These are phyloP conservation scores for Botryosphaeria agaves DNA, from an alignment of 2,329 filamentous ascomycete genomes.

Conservation along the genomic window DNA sequence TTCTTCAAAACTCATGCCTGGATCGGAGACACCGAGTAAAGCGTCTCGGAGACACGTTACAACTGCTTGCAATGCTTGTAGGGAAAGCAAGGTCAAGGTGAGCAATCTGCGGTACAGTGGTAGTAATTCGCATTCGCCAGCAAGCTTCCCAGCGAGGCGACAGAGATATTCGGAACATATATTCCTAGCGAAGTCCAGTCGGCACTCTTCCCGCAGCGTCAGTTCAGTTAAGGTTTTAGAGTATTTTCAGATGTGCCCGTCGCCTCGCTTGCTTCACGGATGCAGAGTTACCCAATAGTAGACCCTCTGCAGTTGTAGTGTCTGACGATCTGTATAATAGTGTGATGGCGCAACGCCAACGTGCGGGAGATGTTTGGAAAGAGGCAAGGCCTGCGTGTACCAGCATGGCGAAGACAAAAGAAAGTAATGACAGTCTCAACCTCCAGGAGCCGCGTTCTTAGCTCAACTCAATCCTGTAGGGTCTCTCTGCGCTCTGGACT, in stretches of 20 bases:
- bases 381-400: conserved; percentile 10
- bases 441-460: background rate
- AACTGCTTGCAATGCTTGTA: conserved; percentile 6
- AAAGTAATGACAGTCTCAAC: conserved; percentile 6
- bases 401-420: conserved; percentile 12
- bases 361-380: conserved; percentile 9
- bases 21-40: too few species aligned
- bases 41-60: conserved; percentile 5
- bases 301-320: background rate
- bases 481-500: background rate
- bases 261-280: background rate
- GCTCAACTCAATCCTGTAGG: background rate
- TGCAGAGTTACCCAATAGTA: background rate
- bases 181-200: too few species aligned
- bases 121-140: too few species aligned
- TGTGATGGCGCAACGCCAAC: conserved; percentile 5
- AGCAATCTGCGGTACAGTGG: background rate
- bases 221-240: too few species aligned
- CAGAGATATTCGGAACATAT: too few species aligned
- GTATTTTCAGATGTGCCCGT: too few species aligned
- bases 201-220: too few species aligned
- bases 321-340: background rate
- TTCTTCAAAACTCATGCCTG: too few species aligned
- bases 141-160: too few species aligned
- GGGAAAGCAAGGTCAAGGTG: conserved; percentile 7